Base-by-base conservation (phyloP, 2,329 filamentous ascomycete genomes). In the Periconia digitata region DNA sequence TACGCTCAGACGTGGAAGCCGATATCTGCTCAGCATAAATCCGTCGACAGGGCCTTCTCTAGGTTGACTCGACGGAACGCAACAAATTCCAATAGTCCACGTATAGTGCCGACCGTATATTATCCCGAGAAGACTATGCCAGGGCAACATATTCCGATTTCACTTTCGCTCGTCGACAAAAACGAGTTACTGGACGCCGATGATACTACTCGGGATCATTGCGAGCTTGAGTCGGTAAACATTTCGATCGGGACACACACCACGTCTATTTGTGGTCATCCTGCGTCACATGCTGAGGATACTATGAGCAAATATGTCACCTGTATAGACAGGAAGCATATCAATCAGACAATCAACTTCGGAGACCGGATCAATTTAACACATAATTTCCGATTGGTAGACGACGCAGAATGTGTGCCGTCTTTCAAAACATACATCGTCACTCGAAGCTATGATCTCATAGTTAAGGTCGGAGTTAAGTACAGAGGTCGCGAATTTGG, bases 361-460 rank as follows among this genome's bases (percentile, higher is more conserved):
- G 59, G 58, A 37, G 47, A 47, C 12, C 56, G 49, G 3, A 47
- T 46, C 2, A 44, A 50, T 1, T 46, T 71, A 12, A 66, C 66
- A 0, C 57, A 58, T 7, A 63, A 64, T 43, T 70, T 71, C 47
- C 63, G 66, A 36, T 53, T 69, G 8, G 52, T 69, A 15, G 63
- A 70, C 32, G 60, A 70, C 36, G 50, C 47, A 7, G 65, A 70
- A 45, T 68, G 66, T 41, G 58, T 70, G 1, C 68, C 68, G 0
- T 63, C 62, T 0, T 70, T 71, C 55, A 68, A 60, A 27, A 69
- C 68, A 1, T 71, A 68, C 45, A 65, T 60, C 3, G 58, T 70
- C 20, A 67, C 60, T 2, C 59, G 66, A 2, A 55, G 59, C 1
- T 71, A 72, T 46, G 53, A 50, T 6, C 54, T 72, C 18, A 53